phyloP scores from a whole-genome alignment of 1,284 basidiomycete genomes.

The Marasmius oreades region DNA sequence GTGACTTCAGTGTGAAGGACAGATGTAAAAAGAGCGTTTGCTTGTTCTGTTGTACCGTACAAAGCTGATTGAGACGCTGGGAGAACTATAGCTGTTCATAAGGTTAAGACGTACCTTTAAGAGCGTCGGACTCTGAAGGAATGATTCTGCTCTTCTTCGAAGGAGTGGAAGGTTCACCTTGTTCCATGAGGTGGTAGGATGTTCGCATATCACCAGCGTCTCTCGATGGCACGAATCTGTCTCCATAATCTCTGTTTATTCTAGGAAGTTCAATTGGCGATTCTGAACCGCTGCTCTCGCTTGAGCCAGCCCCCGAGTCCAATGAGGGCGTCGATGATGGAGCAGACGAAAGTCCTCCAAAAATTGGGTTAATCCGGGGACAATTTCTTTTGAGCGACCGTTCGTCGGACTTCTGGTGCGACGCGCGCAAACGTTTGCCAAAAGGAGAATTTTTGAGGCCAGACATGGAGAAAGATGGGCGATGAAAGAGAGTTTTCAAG shows the following conservation, averaged over 20 bases:
- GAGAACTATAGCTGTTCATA: neutral
- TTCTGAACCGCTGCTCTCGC: constrained; percentile 53
- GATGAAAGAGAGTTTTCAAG: neutral
- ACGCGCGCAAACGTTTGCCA: constrained; percentile 70
- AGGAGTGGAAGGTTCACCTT: constrained; percentile 61
- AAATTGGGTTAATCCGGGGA: constrained; percentile 52
- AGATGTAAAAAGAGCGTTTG: constrained; percentile 71
- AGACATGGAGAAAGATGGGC: constrained; percentile 45
- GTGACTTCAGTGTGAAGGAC: constrained; percentile 75
- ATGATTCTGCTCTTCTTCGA: constrained; percentile 64
- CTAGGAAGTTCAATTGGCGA: constrained; percentile 43
- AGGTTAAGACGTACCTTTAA: constrained; percentile 50
- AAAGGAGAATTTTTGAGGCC: constrained; percentile 77
- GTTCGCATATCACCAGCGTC: constrained; percentile 73
- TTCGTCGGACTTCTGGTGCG: constrained; percentile 56
- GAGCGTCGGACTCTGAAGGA: constrained; percentile 74
- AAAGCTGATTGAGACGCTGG: constrained; percentile 4
- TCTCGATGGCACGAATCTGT: constrained; percentile 71
- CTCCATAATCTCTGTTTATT: constrained; percentile 59
- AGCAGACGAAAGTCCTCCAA: constrained; percentile 36
- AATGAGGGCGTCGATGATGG: constrained; percentile 48
- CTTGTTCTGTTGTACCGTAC: constrained; percentile 55
- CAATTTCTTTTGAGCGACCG: constrained; percentile 48
- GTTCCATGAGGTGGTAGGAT: constrained; percentile 73
- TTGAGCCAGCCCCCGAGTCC: constrained; percentile 49